A percentile compares a stretch with the other conserved stretches of the same genome.
These are phyloP conservation scores for Colletotrichum sp. DNA, from an alignment of 2,329 filamentous ascomycete genomes.

Conservation along the genomic window DNA sequence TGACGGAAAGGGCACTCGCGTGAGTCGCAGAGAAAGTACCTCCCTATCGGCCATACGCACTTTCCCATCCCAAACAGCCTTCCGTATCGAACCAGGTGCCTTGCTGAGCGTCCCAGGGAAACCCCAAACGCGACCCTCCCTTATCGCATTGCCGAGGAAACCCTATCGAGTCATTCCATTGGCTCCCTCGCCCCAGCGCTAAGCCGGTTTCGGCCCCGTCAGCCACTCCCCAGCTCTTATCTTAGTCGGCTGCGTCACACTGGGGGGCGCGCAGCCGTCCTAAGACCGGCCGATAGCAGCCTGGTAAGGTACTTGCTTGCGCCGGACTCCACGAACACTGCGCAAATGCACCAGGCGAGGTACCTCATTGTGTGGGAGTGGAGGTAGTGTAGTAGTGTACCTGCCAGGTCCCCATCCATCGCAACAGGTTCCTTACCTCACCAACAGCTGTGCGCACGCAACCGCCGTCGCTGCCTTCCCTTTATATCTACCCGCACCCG, in stretches of 20 bases:
- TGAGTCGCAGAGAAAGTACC: background rate
- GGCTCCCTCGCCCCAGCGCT: constrained; percentile 25
- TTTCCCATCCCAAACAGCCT: constrained; percentile 11
- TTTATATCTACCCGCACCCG: constrained; percentile 29
- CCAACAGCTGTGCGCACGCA: constrained; percentile 24
- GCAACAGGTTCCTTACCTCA: constrained; percentile 10
- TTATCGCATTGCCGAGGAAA: constrained; percentile 33
- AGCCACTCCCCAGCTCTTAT: constrained; percentile 24
- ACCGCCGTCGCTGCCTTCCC: constrained; percentile 22
- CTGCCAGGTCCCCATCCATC: background rate
- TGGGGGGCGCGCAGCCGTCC: constrained; percentile 14
- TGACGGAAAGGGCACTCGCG: background rate
- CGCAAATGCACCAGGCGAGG: background rate
- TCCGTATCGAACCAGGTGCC: constrained; percentile 9
- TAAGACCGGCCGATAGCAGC: constrained; percentile 1
- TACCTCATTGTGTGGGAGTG: background rate
- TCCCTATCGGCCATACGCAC: constrained; percentile 3
- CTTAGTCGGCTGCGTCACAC: constrained; percentile 25
- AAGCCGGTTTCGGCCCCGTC: constrained; percentile 27
- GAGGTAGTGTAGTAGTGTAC: background rate
- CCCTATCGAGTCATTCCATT: constrained; percentile 28
- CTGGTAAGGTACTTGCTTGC: background rate
- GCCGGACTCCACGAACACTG: background rate
- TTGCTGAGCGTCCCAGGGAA: constrained; percentile 3
- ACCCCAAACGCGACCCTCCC: constrained; percentile 20